Conservation (phyloP, 2,329 filamentous ascomycete species). For the Juglanconis juglandina region DNA sequence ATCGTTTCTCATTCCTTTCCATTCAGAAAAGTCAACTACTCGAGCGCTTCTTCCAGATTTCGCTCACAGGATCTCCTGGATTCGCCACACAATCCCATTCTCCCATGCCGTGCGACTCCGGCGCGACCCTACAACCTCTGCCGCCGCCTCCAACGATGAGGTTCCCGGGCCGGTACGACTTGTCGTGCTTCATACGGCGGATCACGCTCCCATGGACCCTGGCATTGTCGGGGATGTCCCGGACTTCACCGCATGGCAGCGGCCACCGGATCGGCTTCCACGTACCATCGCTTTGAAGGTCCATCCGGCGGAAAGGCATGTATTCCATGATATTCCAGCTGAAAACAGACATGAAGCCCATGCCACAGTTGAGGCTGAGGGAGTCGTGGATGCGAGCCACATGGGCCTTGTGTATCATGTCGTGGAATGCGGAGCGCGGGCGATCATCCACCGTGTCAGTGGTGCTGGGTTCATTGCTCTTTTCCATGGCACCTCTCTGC, state of each 20-base stretch:
- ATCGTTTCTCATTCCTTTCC: background rate
- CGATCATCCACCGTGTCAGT: conserved; percentile 18
- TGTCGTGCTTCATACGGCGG: conserved; percentile 62
- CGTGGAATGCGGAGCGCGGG: conserved; percentile 44
- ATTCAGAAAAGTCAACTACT: conserved; percentile 23
- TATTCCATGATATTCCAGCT: conserved; percentile 80
- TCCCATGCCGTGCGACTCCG: conserved; percentile 61
- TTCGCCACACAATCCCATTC: conserved; percentile 67
- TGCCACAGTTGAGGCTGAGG: conserved; percentile 60
- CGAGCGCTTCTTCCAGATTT: conserved; percentile 54
- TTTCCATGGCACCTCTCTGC: background rate
- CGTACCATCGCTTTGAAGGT: conserved; percentile 65
- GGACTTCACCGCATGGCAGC: conserved; percentile 70
- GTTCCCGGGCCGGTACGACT: conserved; percentile 71
- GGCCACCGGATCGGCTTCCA: conserved; percentile 83
- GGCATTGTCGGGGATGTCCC: conserved; percentile 70
- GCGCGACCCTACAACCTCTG: conserved; percentile 61
- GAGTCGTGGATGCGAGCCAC: conserved; percentile 65
- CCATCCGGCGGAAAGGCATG: conserved; percentile 77
- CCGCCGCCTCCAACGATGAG: conserved; percentile 77
- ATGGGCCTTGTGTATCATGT: conserved; percentile 56
- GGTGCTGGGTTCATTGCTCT: conserved; percentile 3
- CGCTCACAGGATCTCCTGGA: conserved; percentile 64
- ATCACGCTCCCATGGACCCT: conserved; percentile 73
- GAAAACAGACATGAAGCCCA: conserved; percentile 52